Evolutionary conservation across 768 basidiomycete genomes (phyloP).

Genomic region (Pleurotus cornucopiae): DNA sequence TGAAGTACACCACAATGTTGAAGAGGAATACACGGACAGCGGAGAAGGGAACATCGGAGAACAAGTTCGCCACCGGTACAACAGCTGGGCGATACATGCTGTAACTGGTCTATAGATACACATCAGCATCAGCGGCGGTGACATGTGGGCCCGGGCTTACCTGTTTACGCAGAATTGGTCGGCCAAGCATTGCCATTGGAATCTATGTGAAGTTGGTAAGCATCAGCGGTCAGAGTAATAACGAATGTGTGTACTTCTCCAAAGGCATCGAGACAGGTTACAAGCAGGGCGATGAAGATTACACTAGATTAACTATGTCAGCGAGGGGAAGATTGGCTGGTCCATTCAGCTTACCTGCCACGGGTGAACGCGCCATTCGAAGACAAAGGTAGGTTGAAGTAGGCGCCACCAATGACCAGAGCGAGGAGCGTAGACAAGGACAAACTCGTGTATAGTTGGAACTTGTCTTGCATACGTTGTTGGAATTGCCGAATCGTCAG

Average conservation of each 20-base stretch:
- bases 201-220: slow-evolving; percentile 51
- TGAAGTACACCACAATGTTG: slow-evolving; percentile 67
- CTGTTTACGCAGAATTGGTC: slow-evolving; percentile 71
- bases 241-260: slow-evolving; percentile 45
- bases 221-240: slow-evolving; percentile 12
- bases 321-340: not conserved
- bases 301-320: slow-evolving; percentile 32
- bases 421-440: slow-evolving; percentile 55
- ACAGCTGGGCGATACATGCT: slow-evolving; percentile 67
- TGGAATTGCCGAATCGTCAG: slow-evolving; percentile 73
- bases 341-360: slow-evolving; percentile 40
- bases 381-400: slow-evolving; percentile 65
- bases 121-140: not conserved
- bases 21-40: slow-evolving; percentile 54
- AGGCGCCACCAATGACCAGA: slow-evolving; percentile 72
- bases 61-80: slow-evolving; percentile 58
- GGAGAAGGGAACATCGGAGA: slow-evolving; percentile 70
- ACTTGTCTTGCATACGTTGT: slow-evolving; percentile 68
- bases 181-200: slow-evolving; percentile 75
- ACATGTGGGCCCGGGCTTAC: slow-evolving; percentile 15
- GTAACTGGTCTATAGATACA: slow-evolving; percentile 40
- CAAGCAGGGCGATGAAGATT: slow-evolving; percentile 67
- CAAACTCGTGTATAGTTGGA: slow-evolving; percentile 73
- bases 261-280: slow-evolving; percentile 69
- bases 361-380: slow-evolving; percentile 85